phyloP scores from a whole-genome alignment of 305 asterid genomes.

The Fraxinus floribunda region DNA sequence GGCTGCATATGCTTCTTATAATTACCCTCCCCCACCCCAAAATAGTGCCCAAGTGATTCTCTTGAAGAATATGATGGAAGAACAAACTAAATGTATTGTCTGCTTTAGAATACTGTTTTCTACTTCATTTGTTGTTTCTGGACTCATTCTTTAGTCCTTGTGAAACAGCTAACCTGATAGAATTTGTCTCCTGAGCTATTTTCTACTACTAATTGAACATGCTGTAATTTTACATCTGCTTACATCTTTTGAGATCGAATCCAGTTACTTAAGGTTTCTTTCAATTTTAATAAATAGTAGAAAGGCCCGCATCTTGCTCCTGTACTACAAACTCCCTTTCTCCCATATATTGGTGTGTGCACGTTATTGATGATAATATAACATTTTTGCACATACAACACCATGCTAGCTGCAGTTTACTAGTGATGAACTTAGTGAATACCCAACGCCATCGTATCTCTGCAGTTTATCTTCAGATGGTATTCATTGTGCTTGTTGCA shows the following conservation, averaged over 20 bases:
- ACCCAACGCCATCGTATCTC: neutral
- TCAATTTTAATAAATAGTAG: neutral
- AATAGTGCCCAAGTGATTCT: constrained; percentile 1
- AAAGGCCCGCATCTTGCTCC: constrained; percentile 5
- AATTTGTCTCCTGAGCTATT: neutral
- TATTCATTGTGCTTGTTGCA: constrained; percentile 20
- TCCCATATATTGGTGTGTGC: neutral
- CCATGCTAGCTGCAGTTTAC: neutral
- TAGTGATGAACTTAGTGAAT: neutral
- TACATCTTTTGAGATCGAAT: neutral
- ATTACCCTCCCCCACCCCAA: neutral
- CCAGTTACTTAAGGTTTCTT: neutral
- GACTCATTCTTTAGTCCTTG: neutral
- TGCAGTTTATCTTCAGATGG: neutral
- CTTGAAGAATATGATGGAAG: neutral
- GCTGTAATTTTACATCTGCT: neutral
- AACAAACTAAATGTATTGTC: neutral
- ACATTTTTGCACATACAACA: constrained; percentile 8
- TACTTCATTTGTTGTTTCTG: neutral
- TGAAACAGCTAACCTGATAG: neutral
- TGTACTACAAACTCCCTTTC: neutral
- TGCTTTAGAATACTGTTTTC: neutral
- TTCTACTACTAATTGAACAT: neutral
- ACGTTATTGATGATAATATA: neutral
- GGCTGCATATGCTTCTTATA: neutral